These are phyloP conservation scores for Beauveria sp. DNA, from an alignment of 2,329 filamentous ascomycete genomes.

Conservation along the genomic window DNA sequence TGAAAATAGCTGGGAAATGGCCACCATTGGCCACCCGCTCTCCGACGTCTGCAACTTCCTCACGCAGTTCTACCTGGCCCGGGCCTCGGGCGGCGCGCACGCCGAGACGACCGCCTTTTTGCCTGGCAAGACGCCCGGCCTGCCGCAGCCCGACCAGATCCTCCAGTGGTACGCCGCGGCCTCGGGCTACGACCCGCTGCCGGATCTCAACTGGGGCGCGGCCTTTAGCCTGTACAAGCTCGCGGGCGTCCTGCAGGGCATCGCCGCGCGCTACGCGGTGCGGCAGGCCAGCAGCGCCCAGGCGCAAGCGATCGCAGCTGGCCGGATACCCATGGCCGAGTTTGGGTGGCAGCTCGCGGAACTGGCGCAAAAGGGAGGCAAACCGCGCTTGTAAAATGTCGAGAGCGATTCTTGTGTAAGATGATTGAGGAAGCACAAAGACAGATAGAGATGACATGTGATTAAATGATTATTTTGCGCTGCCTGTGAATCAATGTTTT, in stretches of 20 bases:
- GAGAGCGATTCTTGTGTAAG: not conserved
- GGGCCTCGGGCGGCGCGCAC: constrained; percentile 11
- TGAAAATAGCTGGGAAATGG: constrained; percentile 78
- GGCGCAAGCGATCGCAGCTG: constrained; percentile 63
- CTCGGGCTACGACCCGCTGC: constrained; percentile 62
- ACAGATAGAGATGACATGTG: not conserved
- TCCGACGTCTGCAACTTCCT: constrained; percentile 80
- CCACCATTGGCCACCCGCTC: constrained; percentile 90
- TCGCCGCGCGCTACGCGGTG: constrained; percentile 77
- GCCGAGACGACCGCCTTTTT: constrained; percentile 45
- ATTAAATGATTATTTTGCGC: not conserved
- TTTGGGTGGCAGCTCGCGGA: constrained; percentile 70
- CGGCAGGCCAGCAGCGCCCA: constrained; percentile 85
- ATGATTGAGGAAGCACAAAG: not conserved
- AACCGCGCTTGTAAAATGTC: constrained; percentile 20
- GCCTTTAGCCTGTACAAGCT: constrained; percentile 56
- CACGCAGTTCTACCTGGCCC: constrained; percentile 30
- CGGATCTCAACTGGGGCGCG: constrained; percentile 53
- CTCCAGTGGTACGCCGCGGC: constrained; percentile 35
- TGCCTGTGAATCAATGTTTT: too few species aligned
- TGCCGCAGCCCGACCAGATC: constrained; percentile 39
- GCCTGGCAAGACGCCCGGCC: constrained; percentile 55
- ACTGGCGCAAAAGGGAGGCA: constrained; percentile 25
- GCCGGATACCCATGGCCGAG: constrained; percentile 65
- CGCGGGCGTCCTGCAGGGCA: constrained; percentile 70